Base-by-base conservation (phyloP, 371 early-diverging fungal species). In the Quaeritorhiza haematococci region DNA sequence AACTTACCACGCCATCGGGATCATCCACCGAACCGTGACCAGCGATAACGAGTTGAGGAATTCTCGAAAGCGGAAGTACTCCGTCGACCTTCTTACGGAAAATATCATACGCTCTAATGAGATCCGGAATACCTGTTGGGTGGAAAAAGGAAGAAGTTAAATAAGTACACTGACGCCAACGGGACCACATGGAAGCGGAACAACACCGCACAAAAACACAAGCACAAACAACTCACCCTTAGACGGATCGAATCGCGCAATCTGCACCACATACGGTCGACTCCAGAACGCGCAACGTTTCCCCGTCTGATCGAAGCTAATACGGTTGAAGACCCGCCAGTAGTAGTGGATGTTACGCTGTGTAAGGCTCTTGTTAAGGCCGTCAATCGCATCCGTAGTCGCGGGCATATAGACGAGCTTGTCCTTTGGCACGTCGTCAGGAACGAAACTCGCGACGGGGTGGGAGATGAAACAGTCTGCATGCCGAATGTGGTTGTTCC, bases 191-290 rank as follows among this genome's bases (percentile, higher is more conserved):
- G n/a, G n/a, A n/a, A n/a, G n/a, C n/a, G n/a, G n/a, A n/a, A n/a
- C n/a, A n/a, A n/a, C n/a, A n/a, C n/a, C n/a, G n/a, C n/a, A n/a
- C n/a, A n/a, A n/a, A n/a, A n/a, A n/a, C n/a, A n/a, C n/a, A n/a
- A n/a, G n/a, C n/a, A n/a, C n/a, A n/a, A n/a, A n/a, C n/a, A n/a
- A n/a, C n/a, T n/a, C 62, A 73, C 91, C 93, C 73, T 93, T 93
- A 46, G 88, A 85, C n/a, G 93, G 93, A 70, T 93, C 93, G 53
- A 93, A 92, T 28, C 93, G 74, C 24, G 89, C 84, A n/a, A 92
- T 82, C 72, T 93, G 92, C 23, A 85, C 78, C 68, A 93, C 84
- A 63, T 92, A 92, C 8, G 87, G 88, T 17, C 88, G 74, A 30
- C 70, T 61, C 63, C 76, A 75, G 48, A 72, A 71, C 47, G 83